Evolutionary conservation across 2,329 filamentous ascomycete species (phyloP), one percentile per base, ranked within the genome.

Genomic region (Exserohilum rostratum): DNA sequence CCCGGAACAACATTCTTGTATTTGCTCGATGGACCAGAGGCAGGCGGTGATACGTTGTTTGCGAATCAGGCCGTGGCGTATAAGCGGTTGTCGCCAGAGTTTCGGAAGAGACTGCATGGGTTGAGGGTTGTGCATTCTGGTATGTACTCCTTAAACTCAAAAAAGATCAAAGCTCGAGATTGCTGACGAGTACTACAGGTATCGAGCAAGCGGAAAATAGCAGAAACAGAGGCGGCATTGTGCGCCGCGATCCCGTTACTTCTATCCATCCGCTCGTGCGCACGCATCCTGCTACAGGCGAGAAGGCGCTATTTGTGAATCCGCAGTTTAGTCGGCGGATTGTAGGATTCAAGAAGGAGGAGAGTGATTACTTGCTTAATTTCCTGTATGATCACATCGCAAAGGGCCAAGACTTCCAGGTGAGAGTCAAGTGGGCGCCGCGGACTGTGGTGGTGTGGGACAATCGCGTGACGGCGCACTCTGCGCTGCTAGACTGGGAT

Each of bases 1-100:
- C 91, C 93, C 0, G 91, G 91, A 27, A 96, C 91, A 0, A 96
- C 93, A 0, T 96, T 96, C 76, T 77, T 96, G 31, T 96, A 96
- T 71, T 82, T 92, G 45, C 83, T 97, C n/a, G 91, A 96, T 70
- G 87, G 85, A 39, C 92, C 92, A 1, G 81, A 85, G 34, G 87
- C 85, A 0, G 92, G 92, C 31, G 93, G 92, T 43, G 92, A 96
- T 71, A 96, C 92, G 0, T 78, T 96, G 3, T 96, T 96, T 67
- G 86, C 83, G 40, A 89, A 96, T 70, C 86, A 89, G 64, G 91
- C 82, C 0, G 88, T 90, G 74, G 92, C 93, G 0, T 97, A 96
- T 72, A 85, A 87, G 58, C 83, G 92, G 5, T 82, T 97, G 2
- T 92, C 88, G 50, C 90, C 90, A 0, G 83, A 86, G 34, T 95